Evolutionary conservation across 179 eudicot species (phyloP).

Genomic region (Gypsophila paniculata): DNA sequence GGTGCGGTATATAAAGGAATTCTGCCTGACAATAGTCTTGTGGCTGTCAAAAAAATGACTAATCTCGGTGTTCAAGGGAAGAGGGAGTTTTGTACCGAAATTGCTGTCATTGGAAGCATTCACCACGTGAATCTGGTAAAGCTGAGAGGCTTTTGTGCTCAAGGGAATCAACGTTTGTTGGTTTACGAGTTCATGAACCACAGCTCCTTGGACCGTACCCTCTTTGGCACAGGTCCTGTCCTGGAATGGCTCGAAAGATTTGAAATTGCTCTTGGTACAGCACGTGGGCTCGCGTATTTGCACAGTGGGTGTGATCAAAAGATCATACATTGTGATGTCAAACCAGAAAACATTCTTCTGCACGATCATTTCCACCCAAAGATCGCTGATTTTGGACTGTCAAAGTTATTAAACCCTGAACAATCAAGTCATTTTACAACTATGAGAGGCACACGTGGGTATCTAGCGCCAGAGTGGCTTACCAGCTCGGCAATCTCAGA

Average conservation of each 20-base stretch:
- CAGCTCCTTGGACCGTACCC: conserved; percentile 61
- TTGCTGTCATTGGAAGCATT: conserved; percentile 63
- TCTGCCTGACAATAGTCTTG: conserved; percentile 47
- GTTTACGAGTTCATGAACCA: conserved; percentile 83
- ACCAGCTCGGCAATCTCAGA: conserved; percentile 70
- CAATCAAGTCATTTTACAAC: conserved; percentile 69
- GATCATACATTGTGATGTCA: conserved; percentile 77
- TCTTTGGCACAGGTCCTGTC: conserved; percentile 66
- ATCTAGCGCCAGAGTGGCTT: conserved; percentile 87
- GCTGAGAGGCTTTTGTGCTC: conserved; percentile 64
- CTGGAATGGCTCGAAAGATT: conserved; percentile 77
- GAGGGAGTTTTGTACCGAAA: conserved; percentile 72
- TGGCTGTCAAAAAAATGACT: conserved; percentile 73
- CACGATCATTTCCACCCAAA: conserved; percentile 51
- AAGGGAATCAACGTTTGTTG: conserved; percentile 52
- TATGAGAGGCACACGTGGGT: conserved; percentile 86
- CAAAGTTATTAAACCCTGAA: conserved; percentile 58
- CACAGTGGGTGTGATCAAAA: conserved; percentile 64
- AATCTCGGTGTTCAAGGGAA: conserved; percentile 53
- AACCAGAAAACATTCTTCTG: conserved; percentile 74
- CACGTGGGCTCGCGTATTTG: conserved; percentile 70
- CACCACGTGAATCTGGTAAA: conserved; percentile 74
- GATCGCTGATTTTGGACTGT: conserved; percentile 71
- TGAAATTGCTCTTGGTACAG: conserved; percentile 61
- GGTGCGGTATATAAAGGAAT: conserved; percentile 67